phyloP scores from a whole-genome alignment of 1,139 yeast species.

The Kodamaea sp. region DNA sequence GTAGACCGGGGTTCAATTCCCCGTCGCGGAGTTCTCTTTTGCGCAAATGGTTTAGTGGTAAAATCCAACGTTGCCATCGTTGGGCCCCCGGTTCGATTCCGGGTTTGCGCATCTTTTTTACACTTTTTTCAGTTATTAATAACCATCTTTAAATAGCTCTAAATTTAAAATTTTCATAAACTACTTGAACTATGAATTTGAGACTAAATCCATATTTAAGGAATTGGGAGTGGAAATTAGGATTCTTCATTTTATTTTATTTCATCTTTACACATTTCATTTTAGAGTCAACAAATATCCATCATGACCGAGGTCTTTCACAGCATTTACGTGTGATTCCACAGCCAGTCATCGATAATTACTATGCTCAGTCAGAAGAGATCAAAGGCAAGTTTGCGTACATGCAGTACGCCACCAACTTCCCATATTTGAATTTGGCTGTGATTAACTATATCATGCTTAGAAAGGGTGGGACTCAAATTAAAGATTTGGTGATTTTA shows the following conservation, averaged over 20 bases:
- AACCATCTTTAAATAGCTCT: not conserved
- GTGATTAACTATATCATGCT: conserved; percentile 28
- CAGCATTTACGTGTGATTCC: conserved; percentile 23
- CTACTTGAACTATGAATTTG: too few relatives aligned
- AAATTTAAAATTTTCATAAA: not conserved
- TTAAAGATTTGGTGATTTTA: conserved; percentile 27
- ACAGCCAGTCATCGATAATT: conserved; percentile 18
- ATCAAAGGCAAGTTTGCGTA: conserved; percentile 21
- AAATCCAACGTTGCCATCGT: conserved; percentile 20
- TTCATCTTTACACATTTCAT: conserved; percentile 17
- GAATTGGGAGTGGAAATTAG: conserved; percentile 28
- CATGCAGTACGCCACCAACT: conserved; percentile 36
- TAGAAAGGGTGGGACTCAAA: conserved; percentile 18
- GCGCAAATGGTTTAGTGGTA: conserved; percentile 20
- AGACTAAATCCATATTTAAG: not conserved
- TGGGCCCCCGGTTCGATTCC: conserved; percentile 21
- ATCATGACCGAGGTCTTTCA: conserved; percentile 13
- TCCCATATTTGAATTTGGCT: conserved; percentile 32
- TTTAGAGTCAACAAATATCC: conserved; percentile 12
- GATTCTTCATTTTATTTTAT: conserved; percentile 21
- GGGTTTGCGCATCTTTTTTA: conserved; percentile 16
- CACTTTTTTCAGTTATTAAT: not conserved
- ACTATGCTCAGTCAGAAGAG: conserved; percentile 4
- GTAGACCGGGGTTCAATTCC: conserved; percentile 71
- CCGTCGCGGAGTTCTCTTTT: conserved; percentile 54